phyloP scores from a whole-genome alignment of 495 filamentous ascomycete genomes.

The Neurospora africana region DNA sequence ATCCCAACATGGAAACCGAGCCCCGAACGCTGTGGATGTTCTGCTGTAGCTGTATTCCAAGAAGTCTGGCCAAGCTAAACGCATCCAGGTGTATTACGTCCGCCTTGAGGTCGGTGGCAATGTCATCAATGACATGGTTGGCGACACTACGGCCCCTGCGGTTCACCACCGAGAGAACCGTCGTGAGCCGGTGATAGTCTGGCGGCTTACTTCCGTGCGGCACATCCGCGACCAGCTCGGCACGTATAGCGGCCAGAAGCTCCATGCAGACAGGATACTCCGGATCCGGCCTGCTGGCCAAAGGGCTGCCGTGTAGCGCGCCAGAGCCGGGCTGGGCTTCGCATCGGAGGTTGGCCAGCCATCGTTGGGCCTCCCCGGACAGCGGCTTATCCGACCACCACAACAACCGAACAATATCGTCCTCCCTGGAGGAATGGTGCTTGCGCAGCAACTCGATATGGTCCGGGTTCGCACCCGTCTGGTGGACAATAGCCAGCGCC shows the following conservation, averaged over 20 bases:
- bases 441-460: slow-evolving; percentile 11
- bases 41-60: slow-evolving; percentile 64
- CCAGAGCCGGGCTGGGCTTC: background rate
- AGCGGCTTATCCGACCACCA: slow-evolving; percentile 7
- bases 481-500: slow-evolving; percentile 7
- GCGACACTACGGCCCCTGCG: slow-evolving; percentile 23
- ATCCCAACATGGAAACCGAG: slow-evolving; percentile 49
- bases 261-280: slow-evolving; percentile 25
- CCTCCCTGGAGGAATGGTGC: slow-evolving; percentile 3
- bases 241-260: slow-evolving; percentile 23
- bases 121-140: slow-evolving; percentile 23
- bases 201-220: slow-evolving; percentile 11
- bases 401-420: slow-evolving; percentile 1
- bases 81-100: slow-evolving; percentile 71
- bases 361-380: slow-evolving; percentile 9
- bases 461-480: background rate
- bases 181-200: slow-evolving; percentile 24
- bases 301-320: slow-evolving; percentile 10
- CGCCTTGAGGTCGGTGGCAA: slow-evolving; percentile 52
- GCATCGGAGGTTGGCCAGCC: slow-evolving; percentile 10
- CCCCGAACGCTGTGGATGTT: slow-evolving; percentile 32
- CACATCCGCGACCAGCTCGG: slow-evolving; percentile 22
- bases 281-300: slow-evolving; percentile 12
- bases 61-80: slow-evolving; percentile 68
- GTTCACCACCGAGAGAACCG: slow-evolving; percentile 28